Base-by-base conservation (phyloP, 2,329 filamentous ascomycete species). In the Hirsutella minnesotensis region DNA sequence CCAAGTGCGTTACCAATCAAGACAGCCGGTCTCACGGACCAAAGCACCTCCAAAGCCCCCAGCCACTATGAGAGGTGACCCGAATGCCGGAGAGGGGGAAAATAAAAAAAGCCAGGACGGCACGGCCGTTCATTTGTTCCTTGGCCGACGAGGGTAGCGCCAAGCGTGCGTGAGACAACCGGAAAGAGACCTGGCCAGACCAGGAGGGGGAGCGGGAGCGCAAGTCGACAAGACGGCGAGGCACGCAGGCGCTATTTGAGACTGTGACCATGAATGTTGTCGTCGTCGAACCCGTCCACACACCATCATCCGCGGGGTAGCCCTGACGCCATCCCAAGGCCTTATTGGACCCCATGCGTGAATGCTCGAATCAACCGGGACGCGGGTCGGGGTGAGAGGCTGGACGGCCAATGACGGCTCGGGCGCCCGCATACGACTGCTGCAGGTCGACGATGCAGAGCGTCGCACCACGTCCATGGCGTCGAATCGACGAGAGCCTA, bases 361-460 rank as follows among this genome's bases (percentile, higher is more conserved):
- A 13, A 36, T 27, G 30, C 21, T 29, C 9, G 30, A 22, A 27
- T 37, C 30, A 21, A 37, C n/a, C 15, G 8, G 35, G 19, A 27
- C 29, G 35, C 19, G 41, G 41, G 35, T 22, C n/a, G n/a, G 35
- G 35, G 35, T 19, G 41, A 38, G 27, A 3, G 20, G 22, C 8
- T 12, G 13, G 27, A 22, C 27, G 27, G 19, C 41, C 41, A 42
- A 38, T 42, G 4, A 18, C 24, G 9, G 27, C 30, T 9, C 13
- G 18, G 19, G n/a, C 29, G 20, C 27, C 27, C 34, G 36, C 41
- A 43, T 33, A 16, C 29, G 20, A 19, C 27, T 39, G 27, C 41
- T 39, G 41, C 41, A 38, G 15, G 41, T 38, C 20, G 27, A 34
- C n/a, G 40, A 19, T 18, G 41, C 15, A 22, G 36, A 36, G 36